Base-by-base conservation (phyloP, 2,329 filamentous ascomycete species). In the Hypoxylon sp. region DNA sequence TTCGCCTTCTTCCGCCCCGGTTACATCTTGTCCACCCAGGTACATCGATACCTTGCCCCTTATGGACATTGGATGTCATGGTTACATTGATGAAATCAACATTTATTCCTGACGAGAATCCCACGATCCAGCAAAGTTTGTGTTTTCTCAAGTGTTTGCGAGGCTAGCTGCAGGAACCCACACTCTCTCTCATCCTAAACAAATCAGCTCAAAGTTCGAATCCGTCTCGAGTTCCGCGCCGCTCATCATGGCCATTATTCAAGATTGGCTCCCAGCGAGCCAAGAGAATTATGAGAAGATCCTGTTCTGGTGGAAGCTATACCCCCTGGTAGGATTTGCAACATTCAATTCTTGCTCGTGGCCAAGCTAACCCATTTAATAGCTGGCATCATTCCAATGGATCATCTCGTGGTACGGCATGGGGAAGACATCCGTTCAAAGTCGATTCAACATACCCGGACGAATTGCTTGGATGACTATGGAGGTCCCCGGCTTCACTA, bases 401-500 rank as follows among this genome's bases (percentile, higher is more conserved):
- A 66, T 90, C 62, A 82, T 86, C n/a, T 86, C 89, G 61, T 97
- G 89, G 87, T 96, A 98, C 79, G 93, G 93, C 56, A 94, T 95
- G 84, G 96, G 96, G 79, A 98, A 98, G 82, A 97, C 95, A 2
- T 97, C 94, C 2, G 86, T 90, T 17, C 77, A 85, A 2, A 94
- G 91, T 74, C 82, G 82, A 11, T 84, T 96, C 78, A 99, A 99
- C 81, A 81, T 98, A n/a, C 93, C 95, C 1, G 96, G 96, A 68
- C 93, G 92, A 74, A 83, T 93, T 70, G 94, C 89, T 64, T 99
- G 96, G 96, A 86, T 92, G 62, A 88, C 90, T 2, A 98, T 98
- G 94, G 96, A 99, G 80, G 83, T 88, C 13, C 90, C 92, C 0
- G 94, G 93, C 14, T 91, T 94, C 76, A 76, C 94, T 35, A 92